phyloP scores from a whole-genome alignment of 2,329 filamentous ascomycete species.

The Trichoderma oligosporum region DNA sequence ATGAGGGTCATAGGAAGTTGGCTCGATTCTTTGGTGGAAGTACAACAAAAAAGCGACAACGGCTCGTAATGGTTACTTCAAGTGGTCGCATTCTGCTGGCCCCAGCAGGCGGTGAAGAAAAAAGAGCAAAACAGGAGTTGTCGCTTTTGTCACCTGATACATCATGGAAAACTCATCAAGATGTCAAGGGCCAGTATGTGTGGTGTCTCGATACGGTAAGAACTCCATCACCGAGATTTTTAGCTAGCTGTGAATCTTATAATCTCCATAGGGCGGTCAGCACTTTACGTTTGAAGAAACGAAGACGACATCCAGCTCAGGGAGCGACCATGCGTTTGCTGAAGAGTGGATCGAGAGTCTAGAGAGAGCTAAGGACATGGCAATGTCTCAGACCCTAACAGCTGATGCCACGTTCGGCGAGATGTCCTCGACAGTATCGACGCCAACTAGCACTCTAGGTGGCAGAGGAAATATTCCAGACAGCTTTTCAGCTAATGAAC shows the following conservation, averaged over 20 bases:
- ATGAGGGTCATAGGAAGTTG: conserved; percentile 80
- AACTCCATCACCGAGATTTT: conserved; percentile 23
- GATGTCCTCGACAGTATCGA: conserved; percentile 68
- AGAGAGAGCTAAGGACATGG: conserved; percentile 81
- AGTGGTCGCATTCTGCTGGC: conserved; percentile 86
- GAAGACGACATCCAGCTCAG: conserved; percentile 61
- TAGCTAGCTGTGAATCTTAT: background rate
- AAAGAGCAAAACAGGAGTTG: conserved; percentile 89
- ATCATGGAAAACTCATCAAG: conserved; percentile 73
- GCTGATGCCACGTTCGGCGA: conserved; percentile 65
- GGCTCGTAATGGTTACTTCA: conserved; percentile 92
- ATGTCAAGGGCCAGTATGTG: conserved; percentile 80
- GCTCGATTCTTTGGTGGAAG: conserved; percentile 90
- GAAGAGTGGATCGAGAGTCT: conserved; percentile 92
- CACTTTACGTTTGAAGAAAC: conserved; percentile 91
- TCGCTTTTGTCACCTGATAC: conserved; percentile 74
- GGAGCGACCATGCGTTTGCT: conserved; percentile 63
- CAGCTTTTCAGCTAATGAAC: conserved; percentile 47
- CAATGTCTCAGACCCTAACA: conserved; percentile 67
- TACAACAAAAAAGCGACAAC: conserved; percentile 86
- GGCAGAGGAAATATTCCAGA: conserved; percentile 53
- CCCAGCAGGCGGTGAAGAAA: conserved; percentile 89
- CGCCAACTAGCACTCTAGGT: conserved; percentile 69
- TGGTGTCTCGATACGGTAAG: conserved; percentile 94
- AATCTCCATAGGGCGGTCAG: conserved; percentile 65